Conservation (phyloP, 768 basidiomycete species). For the Pholiota microspora region DNA sequence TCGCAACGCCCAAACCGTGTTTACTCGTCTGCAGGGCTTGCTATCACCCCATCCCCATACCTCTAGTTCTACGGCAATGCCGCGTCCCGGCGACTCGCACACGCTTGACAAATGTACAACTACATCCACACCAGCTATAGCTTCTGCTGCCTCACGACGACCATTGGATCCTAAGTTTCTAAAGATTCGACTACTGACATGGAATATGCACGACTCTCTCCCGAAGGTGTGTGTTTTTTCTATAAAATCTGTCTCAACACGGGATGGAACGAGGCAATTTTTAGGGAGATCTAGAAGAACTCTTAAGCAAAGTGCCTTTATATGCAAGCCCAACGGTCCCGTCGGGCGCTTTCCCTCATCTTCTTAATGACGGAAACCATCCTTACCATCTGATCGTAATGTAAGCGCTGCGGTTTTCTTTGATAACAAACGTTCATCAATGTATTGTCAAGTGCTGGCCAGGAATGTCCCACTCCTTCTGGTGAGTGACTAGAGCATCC, state of each 20-base stretch:
- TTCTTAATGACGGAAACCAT: conserved; percentile 53
- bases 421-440: conserved; percentile 10
- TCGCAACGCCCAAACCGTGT: conserved; percentile 33
- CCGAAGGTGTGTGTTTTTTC: conserved; percentile 51
- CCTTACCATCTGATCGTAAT: conserved; percentile 80
- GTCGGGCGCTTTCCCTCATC: conserved; percentile 39
- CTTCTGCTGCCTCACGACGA: conserved; percentile 16
- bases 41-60: conserved; percentile 32
- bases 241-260: background rate
- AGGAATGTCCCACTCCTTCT: conserved; percentile 82
- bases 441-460: conserved; percentile 44
- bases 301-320: conserved; percentile 59
- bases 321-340: conserved; percentile 29
- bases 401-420: conserved; percentile 39
- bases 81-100: conserved; percentile 9
- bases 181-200: conserved; percentile 70
- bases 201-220: conserved; percentile 86
- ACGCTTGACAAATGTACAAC: background rate
- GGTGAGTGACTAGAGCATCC: too few species aligned
- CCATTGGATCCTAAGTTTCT: conserved; percentile 40
- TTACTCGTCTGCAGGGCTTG: conserved; percentile 51
- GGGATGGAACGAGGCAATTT: background rate
- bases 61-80: background rate
- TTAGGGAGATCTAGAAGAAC: conserved; percentile 72
- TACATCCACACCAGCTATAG: conserved; percentile 17